phyloP scores from a whole-genome alignment of 257 asterid genomes.

The Capsicum chinense region DNA sequence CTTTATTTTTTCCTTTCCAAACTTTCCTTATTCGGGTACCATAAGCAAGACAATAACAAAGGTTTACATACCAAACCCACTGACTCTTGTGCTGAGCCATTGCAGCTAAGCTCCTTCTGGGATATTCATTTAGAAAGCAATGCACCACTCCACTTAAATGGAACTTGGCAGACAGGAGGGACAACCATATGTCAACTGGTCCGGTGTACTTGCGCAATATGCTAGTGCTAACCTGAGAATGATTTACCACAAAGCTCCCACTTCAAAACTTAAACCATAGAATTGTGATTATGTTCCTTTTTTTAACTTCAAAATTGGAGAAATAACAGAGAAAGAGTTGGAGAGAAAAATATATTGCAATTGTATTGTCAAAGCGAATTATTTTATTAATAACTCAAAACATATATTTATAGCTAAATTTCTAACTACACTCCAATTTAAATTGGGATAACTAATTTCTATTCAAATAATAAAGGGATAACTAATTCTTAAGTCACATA shows the following conservation, averaged over 20 bases:
- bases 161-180: constrained; percentile 49
- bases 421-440: too few relatives aligned
- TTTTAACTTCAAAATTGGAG: too few relatives aligned
- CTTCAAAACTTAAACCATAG: too few relatives aligned
- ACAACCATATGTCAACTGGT: constrained; percentile 77
- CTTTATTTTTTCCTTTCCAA: not conserved
- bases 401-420: too few relatives aligned
- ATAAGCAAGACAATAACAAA: not conserved
- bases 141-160: constrained; percentile 42
- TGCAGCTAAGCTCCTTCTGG: constrained; percentile 66
- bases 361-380: too few relatives aligned
- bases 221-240: constrained; percentile 68
- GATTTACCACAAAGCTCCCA: not conserved
- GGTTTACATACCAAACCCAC: constrained; percentile 77
- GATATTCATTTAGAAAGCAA: constrained; percentile 70
- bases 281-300: too few relatives aligned
- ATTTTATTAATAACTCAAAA: too few relatives aligned
- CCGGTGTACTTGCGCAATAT: constrained; percentile 83
- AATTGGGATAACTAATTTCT: too few relatives aligned
- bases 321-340: too few relatives aligned
- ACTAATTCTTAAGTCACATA: too few relatives aligned
- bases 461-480: too few relatives aligned
- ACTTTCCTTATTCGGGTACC: not conserved
- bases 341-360: too few relatives aligned
- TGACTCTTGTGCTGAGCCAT: constrained; percentile 95